Evolutionary conservation across 1,284 basidiomycete genomes (phyloP), one percentile per base, ranked within the genome.

Genomic region (Ceratobasidium sp.): DNA sequence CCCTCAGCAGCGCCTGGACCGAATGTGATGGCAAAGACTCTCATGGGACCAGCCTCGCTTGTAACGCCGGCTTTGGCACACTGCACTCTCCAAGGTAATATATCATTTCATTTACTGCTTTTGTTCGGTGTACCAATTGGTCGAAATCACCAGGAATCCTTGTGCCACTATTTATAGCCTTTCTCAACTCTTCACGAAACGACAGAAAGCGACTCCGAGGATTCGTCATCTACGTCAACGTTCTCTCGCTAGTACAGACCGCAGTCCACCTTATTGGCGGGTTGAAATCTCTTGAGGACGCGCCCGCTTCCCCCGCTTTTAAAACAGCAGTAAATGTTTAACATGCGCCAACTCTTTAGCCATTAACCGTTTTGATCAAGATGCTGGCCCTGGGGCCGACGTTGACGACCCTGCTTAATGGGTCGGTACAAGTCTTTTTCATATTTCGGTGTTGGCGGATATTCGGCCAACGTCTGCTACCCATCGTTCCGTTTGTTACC

Each of bases 371-470:
- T 7, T 29, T 10, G 15, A 3, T 31, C 3, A 40, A 68, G 65
- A 29, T 68, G 15, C 5, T 68, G n/a, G 22, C 42, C 1, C 38
- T 31, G 8, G 10, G 40, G 3, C 65, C 40, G 20, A 10, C 56
- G 34, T 22, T 54, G 31, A 68, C 52, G 5, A 22, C 29, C 0
- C 34, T 49, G 17, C 13, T 68, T 8, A 13, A 43, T 13, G 54
- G 53, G 13, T 56, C 65, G 3, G 54, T 68, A 20, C 65, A 68
- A 40, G 35, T 43, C 10, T 68, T 68, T 35, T 68, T 68, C 20
- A 56, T 68, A 17, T 57, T 13, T 27, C 29, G 65, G 13, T 68
- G 65, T 45, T 68, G 65, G 65, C 20, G 54, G 3, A 68, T 68
- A 34, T 68, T 56, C 25, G 31, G 38, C 15, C 53, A 34, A 15